Evolutionary conservation across 2,329 filamentous ascomycete species (phyloP), one percentile per base, ranked within the genome.

Genomic region (Dactylonectria macrodidyma): DNA sequence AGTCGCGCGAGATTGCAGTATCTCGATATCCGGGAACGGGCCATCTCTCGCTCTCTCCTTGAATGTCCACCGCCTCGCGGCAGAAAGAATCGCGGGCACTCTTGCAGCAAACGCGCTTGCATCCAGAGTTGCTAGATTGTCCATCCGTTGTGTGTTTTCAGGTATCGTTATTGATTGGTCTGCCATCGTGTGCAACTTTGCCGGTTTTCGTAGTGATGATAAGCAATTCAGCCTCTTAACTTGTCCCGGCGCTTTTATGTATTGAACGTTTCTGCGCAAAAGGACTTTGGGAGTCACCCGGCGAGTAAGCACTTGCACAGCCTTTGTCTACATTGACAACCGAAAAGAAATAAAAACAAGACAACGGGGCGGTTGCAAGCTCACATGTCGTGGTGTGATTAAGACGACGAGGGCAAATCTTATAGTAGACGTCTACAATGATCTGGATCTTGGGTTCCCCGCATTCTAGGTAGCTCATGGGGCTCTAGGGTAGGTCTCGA

Each of bases 1-100:
- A 9, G 41, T 65, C 7, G 55, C 60, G 16, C 60, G 61, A 16
- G 60, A 59, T 33, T 34, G 55, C 22, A 60, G 9, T 7, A 46
- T 11, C 16, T 58, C 16, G 26, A 47, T 26, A 12, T 33, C 58
- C 9, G 38, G n/a, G 12, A 47, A 38, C 30, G 19, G 16, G 22
- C 22, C 8, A 4, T 50, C 14, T 3, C 36, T 24, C 12, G 12
- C 9, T 26, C 14, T 8, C 14, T 14, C 2, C 12, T 44, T n/a
- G 54, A 46, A 57, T 44, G 44, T 33, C 14, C 5, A 22, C 24
- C 22, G 30, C n/a, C 63, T 51, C 8, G 34, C 44, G 11, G 58
- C 24, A 7, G 41, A 56, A 30, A 66, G 26, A 38, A 66, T 62
- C 2, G 34, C 10, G 3, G 58, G 58, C 7, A 62, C 58, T 26